These are phyloP conservation scores for Ilex paraguariensis DNA, from an alignment of 305 asterid genomes.

Conservation along the genomic window DNA sequence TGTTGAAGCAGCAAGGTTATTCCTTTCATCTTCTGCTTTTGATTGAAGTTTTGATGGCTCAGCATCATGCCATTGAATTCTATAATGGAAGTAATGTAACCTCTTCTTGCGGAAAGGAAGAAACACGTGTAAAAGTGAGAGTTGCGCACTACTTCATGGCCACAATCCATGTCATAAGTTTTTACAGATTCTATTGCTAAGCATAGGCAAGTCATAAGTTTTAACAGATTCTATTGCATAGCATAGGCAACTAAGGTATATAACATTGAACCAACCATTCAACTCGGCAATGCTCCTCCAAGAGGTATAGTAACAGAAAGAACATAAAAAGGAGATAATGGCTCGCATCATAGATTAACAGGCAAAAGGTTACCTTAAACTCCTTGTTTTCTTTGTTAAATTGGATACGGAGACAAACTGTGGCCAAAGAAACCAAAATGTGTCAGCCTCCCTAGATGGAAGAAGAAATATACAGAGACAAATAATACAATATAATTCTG, in stretches of 20 bases:
- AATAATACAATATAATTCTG: constrained; percentile 5
- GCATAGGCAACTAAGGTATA: background rate
- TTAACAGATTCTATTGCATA: background rate
- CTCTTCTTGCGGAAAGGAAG: too few species aligned
- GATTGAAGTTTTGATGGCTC: too few species aligned
- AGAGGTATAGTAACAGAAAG: background rate
- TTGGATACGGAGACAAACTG: constrained; percentile 88
- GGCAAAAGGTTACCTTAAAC: constrained; percentile 51
- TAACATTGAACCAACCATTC: background rate
- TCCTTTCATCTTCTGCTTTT: background rate
- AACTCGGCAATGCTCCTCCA: background rate
- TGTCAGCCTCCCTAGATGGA: too few species aligned
- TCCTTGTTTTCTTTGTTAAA: constrained; percentile 88
- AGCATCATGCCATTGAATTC: too few species aligned
- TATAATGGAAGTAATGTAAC: too few species aligned
- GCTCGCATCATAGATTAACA: background rate
- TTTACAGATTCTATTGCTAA: too few species aligned
- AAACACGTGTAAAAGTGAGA: too few species aligned
- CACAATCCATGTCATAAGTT: too few species aligned
- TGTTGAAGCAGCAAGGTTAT: background rate
- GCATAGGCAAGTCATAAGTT: too few species aligned
- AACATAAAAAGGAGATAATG: background rate
- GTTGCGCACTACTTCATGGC: too few species aligned
- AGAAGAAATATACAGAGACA: background rate
- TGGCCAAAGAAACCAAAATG: constrained; percentile 15